Base-by-base conservation (phyloP, 345 rosid species). In the Salix brachista region DNA sequence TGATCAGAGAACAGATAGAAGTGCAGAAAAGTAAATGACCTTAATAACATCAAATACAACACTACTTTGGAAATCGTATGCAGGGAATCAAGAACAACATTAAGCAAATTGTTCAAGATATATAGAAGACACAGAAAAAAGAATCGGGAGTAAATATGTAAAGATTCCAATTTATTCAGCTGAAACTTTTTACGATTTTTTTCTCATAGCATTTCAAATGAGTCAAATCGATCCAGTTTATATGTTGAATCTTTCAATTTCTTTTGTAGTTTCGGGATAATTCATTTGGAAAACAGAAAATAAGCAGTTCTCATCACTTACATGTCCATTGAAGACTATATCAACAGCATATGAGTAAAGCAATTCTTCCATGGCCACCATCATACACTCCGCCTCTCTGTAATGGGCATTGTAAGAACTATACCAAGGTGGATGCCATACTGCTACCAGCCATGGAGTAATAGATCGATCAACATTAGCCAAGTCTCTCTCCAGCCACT, bases 351-450 rank as follows among this genome's bases (percentile, higher is more conserved):
- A 77, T 2, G 69, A 67, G 77, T 87, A 93, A 19, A 96, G 90
- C 76, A 93, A 80, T 46, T 90, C 94, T 82, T 96, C 99, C 89
- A 96, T 90, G 67, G 83, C 89, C 72, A 86, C 76, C 84, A 86
- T 89, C 98, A 95, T 93, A 82, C 97, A 90, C 83, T 93, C 97
- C 56, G 90, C 97, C 74, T 90, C 98, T 85, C 91, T 89, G 82
- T 91, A 96, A 78, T 91, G 97, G 23, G 87, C 88, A 13, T 79
- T 85, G 76, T 88, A 95, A 72, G 97, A 87, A 81, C 89, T 89
- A 77, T 95, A 95, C 99, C 99, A 95, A 54, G 97, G 96, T 65
- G 89, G 82, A 69, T 89, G 91, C 97, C 99, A 93, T 66, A 87
- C 77, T 77, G 92, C 98, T 74, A 91, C 82, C 73, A 91, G 70